Evolutionary conservation across 1,284 basidiomycete species (phyloP).

Genomic region (Pascua guehoae): DNA sequence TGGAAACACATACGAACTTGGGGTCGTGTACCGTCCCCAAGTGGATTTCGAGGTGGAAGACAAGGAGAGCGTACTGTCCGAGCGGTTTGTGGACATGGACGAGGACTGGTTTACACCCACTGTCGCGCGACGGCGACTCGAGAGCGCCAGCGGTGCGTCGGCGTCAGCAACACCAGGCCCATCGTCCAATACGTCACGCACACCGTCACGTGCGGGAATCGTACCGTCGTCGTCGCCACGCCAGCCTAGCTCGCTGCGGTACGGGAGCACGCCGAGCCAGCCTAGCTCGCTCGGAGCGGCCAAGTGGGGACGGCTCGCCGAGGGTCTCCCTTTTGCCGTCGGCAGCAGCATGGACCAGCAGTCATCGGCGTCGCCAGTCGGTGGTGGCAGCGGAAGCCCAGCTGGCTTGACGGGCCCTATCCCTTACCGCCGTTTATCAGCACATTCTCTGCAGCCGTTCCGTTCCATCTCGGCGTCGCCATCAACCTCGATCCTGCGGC

Average conservation of each 20-base stretch:
- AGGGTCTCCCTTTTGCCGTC: conserved; percentile 43
- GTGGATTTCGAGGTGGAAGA: conserved; percentile 45
- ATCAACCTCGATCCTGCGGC: conserved; percentile 37
- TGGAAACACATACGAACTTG: conserved; percentile 35
- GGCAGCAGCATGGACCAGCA: neutral
- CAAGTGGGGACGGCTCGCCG: conserved; percentile 37
- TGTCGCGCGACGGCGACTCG: conserved; percentile 32
- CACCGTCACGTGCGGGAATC: neutral
- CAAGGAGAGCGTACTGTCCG: conserved; percentile 43
- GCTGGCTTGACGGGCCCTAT: conserved; percentile 18
- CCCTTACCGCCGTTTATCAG: conserved; percentile 39
- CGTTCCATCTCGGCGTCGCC: conserved; percentile 33
- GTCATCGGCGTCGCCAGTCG: conserved; percentile 5
- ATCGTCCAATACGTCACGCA: neutral
- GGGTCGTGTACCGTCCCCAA: conserved; percentile 36
- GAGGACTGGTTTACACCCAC: conserved; percentile 50
- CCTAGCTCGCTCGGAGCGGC: conserved; percentile 21
- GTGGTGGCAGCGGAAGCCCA: neutral
- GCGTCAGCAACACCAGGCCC: neutral
- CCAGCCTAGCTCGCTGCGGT: conserved; percentile 1
- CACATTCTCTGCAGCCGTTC: conserved; percentile 45
- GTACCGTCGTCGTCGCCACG: neutral
- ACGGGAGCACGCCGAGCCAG: conserved; percentile 2
- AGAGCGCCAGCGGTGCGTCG: conserved; percentile 16
- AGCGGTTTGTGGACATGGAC: conserved; percentile 46